A percentile compares a stretch with the other conserved stretches of the same genome.
Evolutionary conservation across 108 stramenopile species (phyloP).

Genomic region (Nitzschia putrida): DNA sequence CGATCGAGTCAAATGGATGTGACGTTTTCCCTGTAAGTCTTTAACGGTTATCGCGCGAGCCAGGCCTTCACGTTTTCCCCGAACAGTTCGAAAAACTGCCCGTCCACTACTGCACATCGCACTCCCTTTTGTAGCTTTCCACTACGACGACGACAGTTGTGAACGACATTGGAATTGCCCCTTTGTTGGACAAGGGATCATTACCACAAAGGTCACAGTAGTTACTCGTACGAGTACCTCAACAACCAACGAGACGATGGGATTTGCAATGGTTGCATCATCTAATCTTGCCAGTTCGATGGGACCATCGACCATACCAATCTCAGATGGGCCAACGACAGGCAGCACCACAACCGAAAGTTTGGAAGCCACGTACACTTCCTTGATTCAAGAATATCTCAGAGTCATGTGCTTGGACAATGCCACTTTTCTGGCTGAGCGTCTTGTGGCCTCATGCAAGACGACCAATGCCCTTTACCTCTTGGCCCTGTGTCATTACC

Average conservation of each 20-base stretch:
- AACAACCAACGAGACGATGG: too few relatives aligned
- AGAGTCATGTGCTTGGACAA: slow-evolving; percentile 71
- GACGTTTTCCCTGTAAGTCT: too few relatives aligned
- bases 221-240: too few relatives aligned
- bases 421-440: slow-evolving; percentile 82
- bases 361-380: slow-evolving; percentile 61
- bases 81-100: too few relatives aligned
- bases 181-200: not conserved
- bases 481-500: slow-evolving; percentile 76
- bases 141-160: too few relatives aligned
- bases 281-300: not conserved
- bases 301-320: not conserved
- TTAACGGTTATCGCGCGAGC: too few relatives aligned
- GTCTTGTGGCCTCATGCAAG: slow-evolving; percentile 58
- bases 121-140: too few relatives aligned
- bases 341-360: not conserved
- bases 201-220: too few relatives aligned
- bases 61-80: too few relatives aligned
- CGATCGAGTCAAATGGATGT: too few relatives aligned
- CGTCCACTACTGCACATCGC: too few relatives aligned
- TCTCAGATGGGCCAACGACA: not conserved
- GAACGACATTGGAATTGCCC: not conserved
- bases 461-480: slow-evolving; percentile 63
- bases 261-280: too few relatives aligned
- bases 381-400: slow-evolving; percentile 80